A percentile compares a stretch with the other conserved stretches of the same genome.
Evolutionary conservation across 345 rosid species (phyloP).

Genomic region (Gossypium stocksii): DNA sequence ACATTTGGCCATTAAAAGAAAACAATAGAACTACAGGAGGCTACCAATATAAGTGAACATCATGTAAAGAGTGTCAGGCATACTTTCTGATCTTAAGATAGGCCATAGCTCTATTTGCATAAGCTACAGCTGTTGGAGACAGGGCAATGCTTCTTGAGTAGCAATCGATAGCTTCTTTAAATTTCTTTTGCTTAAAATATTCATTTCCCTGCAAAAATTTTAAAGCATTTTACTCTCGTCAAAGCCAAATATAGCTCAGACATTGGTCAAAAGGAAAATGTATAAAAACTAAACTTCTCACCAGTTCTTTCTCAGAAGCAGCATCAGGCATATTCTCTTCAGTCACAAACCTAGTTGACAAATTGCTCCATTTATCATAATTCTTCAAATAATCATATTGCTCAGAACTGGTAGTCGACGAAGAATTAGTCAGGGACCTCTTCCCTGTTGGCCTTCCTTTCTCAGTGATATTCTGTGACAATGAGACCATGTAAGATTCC

Average conservation of each 20-base stretch:
- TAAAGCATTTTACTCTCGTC: not conserved
- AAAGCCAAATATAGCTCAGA: not conserved
- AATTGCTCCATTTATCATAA: conserved; percentile 31
- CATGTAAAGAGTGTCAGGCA: not conserved
- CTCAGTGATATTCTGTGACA: conserved; percentile 26
- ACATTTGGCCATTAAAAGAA: not conserved
- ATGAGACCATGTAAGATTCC: conserved; percentile 17
- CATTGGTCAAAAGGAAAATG: not conserved
- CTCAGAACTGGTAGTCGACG: conserved; percentile 19
- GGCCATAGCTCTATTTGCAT: conserved; percentile 93
- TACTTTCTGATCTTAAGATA: conserved; percentile 78
- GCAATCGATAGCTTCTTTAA: conserved; percentile 78
- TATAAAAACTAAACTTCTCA: conserved; percentile 21
- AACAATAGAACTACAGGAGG: not conserved
- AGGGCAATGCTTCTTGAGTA: conserved; percentile 88
- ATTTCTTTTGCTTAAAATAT: conserved; percentile 76
- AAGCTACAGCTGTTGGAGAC: conserved; percentile 76
- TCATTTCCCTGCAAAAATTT: conserved; percentile 63
- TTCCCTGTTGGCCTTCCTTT: conserved; percentile 24
- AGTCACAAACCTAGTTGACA: conserved; percentile 37
- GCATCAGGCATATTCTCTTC: conserved; percentile 56
- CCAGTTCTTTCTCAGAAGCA: conserved; percentile 82
- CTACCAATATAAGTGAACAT: not conserved
- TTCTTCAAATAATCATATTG: conserved; percentile 34
- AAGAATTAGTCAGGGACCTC: conserved; percentile 18